These are phyloP conservation scores for Handroanthus guayacan DNA, from an alignment of 257 asterid species.

Conservation along the genomic window DNA sequence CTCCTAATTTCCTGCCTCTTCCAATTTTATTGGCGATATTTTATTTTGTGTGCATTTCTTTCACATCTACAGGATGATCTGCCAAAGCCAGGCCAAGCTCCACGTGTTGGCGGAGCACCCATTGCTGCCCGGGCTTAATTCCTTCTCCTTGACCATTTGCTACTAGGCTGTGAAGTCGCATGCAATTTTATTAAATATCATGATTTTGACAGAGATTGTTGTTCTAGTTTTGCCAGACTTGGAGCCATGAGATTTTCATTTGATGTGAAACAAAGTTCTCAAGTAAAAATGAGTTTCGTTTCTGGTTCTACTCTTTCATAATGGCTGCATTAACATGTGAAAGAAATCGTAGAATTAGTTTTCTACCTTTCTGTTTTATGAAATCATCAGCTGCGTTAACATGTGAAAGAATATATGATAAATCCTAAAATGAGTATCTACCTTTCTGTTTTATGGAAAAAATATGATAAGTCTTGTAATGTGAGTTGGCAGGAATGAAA, in stretches of 20 bases:
- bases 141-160: conserved; percentile 21
- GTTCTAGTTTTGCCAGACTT: conserved; percentile 1
- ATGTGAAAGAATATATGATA: neutral
- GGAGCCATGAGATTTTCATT: neutral
- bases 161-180: neutral
- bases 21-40: neutral
- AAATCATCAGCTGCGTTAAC: neutral
- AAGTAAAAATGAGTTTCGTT: conserved; percentile 3
- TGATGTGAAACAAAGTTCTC: neutral
- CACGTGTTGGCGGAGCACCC: conserved; percentile 74
- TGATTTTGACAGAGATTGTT: conserved; percentile 23
- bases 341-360: no score
- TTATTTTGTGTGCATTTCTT: neutral
- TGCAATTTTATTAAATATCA: conserved; percentile 23
- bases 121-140: conserved; percentile 62
- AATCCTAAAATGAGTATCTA: no score
- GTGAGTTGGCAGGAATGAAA: no score
- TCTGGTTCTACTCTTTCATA: neutral
- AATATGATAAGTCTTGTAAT: no score
- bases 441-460: no score
- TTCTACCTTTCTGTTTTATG: neutral
- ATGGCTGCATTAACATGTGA: neutral
- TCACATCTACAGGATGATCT: conserved; percentile 64
- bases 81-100: conserved; percentile 79
- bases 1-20: neutral